Conservation (phyloP, 1,284 basidiomycete genomes). For the Boletus calvinii region DNA sequence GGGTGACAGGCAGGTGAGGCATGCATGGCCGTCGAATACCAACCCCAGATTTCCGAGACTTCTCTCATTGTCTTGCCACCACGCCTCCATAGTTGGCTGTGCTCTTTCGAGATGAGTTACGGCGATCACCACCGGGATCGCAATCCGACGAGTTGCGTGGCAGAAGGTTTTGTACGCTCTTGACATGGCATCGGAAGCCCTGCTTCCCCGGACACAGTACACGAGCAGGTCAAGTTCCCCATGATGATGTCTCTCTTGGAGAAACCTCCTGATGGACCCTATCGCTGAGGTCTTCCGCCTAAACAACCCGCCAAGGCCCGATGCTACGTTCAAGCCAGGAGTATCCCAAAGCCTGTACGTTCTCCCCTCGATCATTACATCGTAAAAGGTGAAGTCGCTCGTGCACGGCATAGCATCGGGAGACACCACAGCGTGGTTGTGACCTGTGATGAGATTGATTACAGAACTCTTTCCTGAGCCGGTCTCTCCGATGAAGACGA, state of each 20-base stretch:
- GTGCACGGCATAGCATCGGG: slow-evolving; percentile 24
- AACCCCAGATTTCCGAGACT: slow-evolving; percentile 14
- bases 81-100: slow-evolving; percentile 31
- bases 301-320: slow-evolving; percentile 9
- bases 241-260: slow-evolving; percentile 11
- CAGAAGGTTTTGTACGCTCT: slow-evolving; percentile 22
- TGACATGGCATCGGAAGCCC: slow-evolving; percentile 13
- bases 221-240: slow-evolving; percentile 24
- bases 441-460: slow-evolving; percentile 27
- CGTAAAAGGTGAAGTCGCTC: slow-evolving; percentile 12
- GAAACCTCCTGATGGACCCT: slow-evolving; percentile 16
- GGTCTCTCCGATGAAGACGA: slow-evolving; percentile 32
- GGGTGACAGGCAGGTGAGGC: slow-evolving; percentile 22
- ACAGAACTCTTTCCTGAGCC: slow-evolving; percentile 29
- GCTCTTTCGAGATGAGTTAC: slow-evolving; percentile 29
- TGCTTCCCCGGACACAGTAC: slow-evolving; percentile 17
- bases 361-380: slow-evolving; percentile 13
- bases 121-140: slow-evolving; percentile 28
- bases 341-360: slow-evolving; percentile 30
- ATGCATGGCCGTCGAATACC: slow-evolving; percentile 27
- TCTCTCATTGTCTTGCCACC: slow-evolving; percentile 31
- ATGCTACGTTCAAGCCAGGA: slow-evolving; percentile 26
- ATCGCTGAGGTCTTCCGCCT: background rate
- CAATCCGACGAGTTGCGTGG: slow-evolving; percentile 12
- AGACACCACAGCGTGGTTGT: slow-evolving; percentile 9